phyloP scores from a whole-genome alignment of 768 basidiomycete species.

The Amanita molliuscula region DNA sequence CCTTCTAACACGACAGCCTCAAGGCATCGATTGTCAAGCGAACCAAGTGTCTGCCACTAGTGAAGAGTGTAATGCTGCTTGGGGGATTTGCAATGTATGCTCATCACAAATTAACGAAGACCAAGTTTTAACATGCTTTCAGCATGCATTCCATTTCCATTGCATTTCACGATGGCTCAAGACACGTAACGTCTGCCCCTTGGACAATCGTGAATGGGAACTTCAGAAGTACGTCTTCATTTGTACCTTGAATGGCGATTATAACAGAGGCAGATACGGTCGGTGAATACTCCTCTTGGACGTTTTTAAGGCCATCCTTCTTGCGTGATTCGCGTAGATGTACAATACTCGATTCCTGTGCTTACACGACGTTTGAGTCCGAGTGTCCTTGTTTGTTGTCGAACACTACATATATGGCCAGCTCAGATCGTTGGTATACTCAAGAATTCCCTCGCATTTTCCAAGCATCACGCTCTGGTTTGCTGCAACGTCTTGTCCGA shows the following conservation, averaged over 20 bases:
- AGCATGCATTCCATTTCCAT: conserved; percentile 9
- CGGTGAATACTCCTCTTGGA: conserved; percentile 16
- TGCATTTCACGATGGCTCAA: conserved; percentile 74
- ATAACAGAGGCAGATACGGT: conserved; percentile 25
- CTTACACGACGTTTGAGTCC: neutral
- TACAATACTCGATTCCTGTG: neutral
- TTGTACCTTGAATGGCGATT: neutral
- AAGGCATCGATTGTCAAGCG: conserved; percentile 99
- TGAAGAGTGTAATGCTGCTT: conserved; percentile 96
- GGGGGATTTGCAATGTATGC: conserved; percentile 96
- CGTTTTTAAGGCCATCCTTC: neutral
- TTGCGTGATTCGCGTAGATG: neutral
- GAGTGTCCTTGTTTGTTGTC: neutral
- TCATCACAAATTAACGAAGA: neutral
- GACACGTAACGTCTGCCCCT: conserved; percentile 89
- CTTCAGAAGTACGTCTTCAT: conserved; percentile 73
- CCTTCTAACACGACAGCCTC: conserved; percentile 1
- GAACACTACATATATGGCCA: conserved; percentile 14
- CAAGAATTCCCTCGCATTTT: conserved; percentile 42
- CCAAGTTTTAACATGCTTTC: neutral
- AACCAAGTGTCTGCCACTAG: conserved; percentile 96
- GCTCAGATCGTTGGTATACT: conserved; percentile 33
- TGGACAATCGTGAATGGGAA: conserved; percentile 97
- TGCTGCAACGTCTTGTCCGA: conserved; percentile 16
- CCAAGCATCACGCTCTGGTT: conserved; percentile 40